Conservation (phyloP, 2,329 filamentous ascomycete genomes). For the Stylonectria norvegica region DNA sequence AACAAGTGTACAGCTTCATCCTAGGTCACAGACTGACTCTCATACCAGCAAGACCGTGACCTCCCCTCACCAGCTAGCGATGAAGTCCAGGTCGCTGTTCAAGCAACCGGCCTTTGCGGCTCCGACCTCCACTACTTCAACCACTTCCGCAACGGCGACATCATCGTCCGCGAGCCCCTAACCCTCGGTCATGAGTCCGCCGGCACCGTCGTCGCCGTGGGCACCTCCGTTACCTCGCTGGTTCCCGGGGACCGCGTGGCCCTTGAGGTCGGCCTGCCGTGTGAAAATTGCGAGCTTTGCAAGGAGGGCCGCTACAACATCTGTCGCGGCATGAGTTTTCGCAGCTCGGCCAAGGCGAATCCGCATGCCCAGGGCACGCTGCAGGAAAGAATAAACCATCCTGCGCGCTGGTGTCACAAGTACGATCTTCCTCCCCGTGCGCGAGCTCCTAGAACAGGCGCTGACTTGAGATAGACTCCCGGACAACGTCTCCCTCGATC, state of each 20-base stretch:
- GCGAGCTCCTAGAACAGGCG: background rate
- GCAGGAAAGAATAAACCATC: constrained; percentile 55
- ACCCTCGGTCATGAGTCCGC: constrained; percentile 57
- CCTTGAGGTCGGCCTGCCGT: constrained; percentile 61
- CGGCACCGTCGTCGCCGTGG: constrained; percentile 52
- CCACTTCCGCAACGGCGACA: constrained; percentile 56
- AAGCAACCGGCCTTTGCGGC: constrained; percentile 52
- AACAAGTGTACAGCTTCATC: too few species aligned
- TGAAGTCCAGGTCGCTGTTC: constrained; percentile 54
- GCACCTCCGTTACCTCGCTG: constrained; percentile 44
- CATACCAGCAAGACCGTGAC: constrained; percentile 51
- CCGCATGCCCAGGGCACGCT: constrained; percentile 58
- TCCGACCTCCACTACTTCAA: constrained; percentile 62
- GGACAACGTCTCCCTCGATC: constrained; percentile 43
- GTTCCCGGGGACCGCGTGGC: constrained; percentile 56
- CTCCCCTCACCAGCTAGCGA: constrained; percentile 51
- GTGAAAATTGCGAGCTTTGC: constrained; percentile 54
- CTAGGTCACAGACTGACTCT: too few species aligned
- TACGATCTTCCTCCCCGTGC: constrained; percentile 29
- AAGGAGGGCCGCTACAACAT: constrained; percentile 58
- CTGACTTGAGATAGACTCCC: constrained; percentile 41
- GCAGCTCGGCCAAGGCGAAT: constrained; percentile 54
- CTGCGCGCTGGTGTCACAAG: constrained; percentile 55
- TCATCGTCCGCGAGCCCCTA: constrained; percentile 41
- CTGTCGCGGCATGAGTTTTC: constrained; percentile 54